phyloP scores from a whole-genome alignment of 805 yeast genomes.

The Komagataella populi region DNA sequence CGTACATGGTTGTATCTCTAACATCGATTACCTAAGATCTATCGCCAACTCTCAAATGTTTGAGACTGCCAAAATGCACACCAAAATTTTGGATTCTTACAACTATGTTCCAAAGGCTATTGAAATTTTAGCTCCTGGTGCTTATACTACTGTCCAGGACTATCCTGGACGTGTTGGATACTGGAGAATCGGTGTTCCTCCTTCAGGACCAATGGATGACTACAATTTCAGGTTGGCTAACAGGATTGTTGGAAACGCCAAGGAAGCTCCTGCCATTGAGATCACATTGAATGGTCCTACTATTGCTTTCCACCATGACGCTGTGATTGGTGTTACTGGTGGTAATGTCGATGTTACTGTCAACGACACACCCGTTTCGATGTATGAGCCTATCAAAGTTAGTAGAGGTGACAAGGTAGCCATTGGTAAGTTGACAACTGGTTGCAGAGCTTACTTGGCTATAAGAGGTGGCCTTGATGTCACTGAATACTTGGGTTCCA shows the following conservation, averaged over 20 bases:
- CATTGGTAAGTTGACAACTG: conserved; percentile 71
- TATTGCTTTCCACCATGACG: conserved; percentile 67
- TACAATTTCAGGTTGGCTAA: conserved; percentile 85
- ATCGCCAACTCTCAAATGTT: conserved; percentile 81
- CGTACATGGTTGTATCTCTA: conserved; percentile 79
- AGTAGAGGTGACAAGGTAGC: conserved; percentile 63
- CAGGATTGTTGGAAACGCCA: conserved; percentile 78
- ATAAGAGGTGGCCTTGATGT: conserved; percentile 91
- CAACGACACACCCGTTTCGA: conserved; percentile 39
- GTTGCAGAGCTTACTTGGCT: conserved; percentile 85
- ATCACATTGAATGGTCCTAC: conserved; percentile 82
- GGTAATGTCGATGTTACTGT: conserved; percentile 60
- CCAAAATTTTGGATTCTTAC: conserved; percentile 76
- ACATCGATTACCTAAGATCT: conserved; percentile 78
- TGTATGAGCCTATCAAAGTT: conserved; percentile 64
- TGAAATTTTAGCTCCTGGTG: conserved; percentile 81
- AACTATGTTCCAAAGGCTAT: conserved; percentile 73
- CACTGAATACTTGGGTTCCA: conserved; percentile 87
- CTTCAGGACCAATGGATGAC: conserved; percentile 96
- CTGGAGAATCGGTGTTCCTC: conserved; percentile 95
- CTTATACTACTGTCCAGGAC: conserved; percentile 93
- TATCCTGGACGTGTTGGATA: conserved; percentile 81
- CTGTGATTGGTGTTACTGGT: conserved; percentile 77
- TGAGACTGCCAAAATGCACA: conserved; percentile 68
- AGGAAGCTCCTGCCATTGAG: conserved; percentile 80